These are phyloP conservation scores for Phoma sp. DNA, from an alignment of 2,329 filamentous ascomycete species.

Conservation along the genomic window DNA sequence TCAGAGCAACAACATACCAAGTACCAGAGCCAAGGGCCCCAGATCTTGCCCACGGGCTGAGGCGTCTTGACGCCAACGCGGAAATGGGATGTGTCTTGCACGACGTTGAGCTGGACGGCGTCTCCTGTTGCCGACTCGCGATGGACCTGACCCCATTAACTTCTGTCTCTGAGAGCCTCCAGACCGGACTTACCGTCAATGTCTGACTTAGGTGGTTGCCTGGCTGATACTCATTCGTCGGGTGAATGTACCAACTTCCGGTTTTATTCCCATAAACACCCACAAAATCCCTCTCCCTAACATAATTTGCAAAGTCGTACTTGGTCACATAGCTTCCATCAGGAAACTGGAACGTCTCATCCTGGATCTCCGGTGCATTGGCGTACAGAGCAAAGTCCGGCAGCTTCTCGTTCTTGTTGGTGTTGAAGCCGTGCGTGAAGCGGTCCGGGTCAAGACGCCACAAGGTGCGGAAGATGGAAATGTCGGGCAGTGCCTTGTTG, in stretches of 20 bases:
- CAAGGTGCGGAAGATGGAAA: conserved; percentile 56
- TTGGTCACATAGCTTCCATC: conserved; percentile 58
- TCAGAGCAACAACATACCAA: conserved; percentile 16
- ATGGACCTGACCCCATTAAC: conserved; percentile 42
- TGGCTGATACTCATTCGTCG: conserved; percentile 40
- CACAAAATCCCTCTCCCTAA: conserved; percentile 49
- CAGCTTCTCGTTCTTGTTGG: conserved; percentile 51
- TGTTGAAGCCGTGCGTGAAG: conserved; percentile 53
- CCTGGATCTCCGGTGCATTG: conserved; percentile 53
- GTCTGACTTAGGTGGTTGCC: conserved; percentile 58
- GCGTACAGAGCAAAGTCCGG: conserved; percentile 51
- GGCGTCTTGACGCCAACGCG: conserved; percentile 19
- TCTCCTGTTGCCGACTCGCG: conserved; percentile 56
- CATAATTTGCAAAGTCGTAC: conserved; percentile 52
- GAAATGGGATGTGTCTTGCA: conserved; percentile 53
- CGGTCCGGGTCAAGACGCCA: conserved; percentile 55
- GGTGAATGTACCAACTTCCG: conserved; percentile 57
- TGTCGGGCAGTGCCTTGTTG: conserved; percentile 52
- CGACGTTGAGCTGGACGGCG: conserved; percentile 57
- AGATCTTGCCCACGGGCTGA: conserved; percentile 37
- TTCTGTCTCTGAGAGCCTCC: background rate
- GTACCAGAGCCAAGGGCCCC: conserved; percentile 38
- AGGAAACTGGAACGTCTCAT: conserved; percentile 55
- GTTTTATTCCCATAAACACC: conserved; percentile 55
- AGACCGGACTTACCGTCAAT: conserved; percentile 36